A percentile compares a stretch with the other conserved stretches of the same genome.
Evolutionary conservation across 106 monocot genomes (phyloP).

Genomic region (Hemerocallis citrina): DNA sequence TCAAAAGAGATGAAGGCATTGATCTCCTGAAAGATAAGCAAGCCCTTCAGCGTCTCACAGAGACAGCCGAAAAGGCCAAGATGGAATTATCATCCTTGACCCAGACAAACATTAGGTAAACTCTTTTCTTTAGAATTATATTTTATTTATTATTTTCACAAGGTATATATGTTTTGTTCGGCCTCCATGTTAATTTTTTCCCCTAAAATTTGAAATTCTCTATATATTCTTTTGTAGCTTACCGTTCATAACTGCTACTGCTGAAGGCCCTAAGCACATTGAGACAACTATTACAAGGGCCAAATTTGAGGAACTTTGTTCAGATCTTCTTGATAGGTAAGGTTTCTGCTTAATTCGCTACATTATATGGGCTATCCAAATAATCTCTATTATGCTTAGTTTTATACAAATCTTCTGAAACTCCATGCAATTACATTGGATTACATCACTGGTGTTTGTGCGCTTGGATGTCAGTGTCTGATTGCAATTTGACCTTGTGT

Average conservation of each 20-base stretch:
- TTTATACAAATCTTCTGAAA: not conserved
- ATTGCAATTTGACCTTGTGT: not conserved
- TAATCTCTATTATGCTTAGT: not conserved
- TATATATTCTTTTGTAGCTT: conserved; percentile 22
- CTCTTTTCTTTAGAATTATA: not conserved
- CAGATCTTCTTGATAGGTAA: conserved; percentile 67
- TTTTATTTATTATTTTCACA: no score
- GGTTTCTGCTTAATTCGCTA: not conserved
- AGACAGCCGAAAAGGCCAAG: conserved; percentile 70
- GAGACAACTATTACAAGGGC: conserved; percentile 58
- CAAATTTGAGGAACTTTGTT: conserved; percentile 66
- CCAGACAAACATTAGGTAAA: conserved; percentile 52
- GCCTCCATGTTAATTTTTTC: no score
- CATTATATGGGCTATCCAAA: not conserved
- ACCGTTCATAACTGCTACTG: conserved; percentile 71
- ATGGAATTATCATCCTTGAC: conserved; percentile 65
- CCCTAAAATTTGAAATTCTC: not conserved
- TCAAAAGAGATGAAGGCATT: conserved; percentile 62
- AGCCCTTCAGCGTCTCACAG: conserved; percentile 62
- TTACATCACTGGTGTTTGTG: not conserved
- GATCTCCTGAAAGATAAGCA: conserved; percentile 69
- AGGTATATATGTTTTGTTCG: no score
- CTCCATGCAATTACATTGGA: not conserved
- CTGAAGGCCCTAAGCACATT: conserved; percentile 70
- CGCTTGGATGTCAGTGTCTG: not conserved